Evolutionary conservation across 139 green algal genomes (phyloP).

Genomic region (Pseudopediastrum boryanum): DNA sequence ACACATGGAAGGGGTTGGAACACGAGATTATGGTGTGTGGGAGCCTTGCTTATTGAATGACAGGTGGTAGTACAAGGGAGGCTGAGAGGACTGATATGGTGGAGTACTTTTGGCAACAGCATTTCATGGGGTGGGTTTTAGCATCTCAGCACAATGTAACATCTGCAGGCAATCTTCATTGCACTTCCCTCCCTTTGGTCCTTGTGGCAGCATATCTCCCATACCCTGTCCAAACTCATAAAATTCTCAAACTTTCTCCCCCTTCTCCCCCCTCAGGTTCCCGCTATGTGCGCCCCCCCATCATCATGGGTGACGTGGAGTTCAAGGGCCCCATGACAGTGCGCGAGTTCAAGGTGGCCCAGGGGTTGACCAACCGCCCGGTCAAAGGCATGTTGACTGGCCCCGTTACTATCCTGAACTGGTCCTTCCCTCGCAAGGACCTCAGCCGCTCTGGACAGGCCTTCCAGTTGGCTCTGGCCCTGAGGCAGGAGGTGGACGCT

Average conservation of each 20-base stretch:
- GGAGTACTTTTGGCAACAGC: no score
- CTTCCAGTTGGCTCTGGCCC: conserved; percentile 68
- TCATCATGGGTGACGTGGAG: conserved; percentile 81
- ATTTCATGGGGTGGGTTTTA: no score
- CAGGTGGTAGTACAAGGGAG: no score
- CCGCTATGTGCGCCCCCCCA: conserved; percentile 87
- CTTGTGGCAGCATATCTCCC: neutral
- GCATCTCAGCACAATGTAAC: no score
- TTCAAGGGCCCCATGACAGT: conserved; percentile 79
- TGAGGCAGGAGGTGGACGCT: conserved; percentile 82
- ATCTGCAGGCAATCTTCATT: neutral
- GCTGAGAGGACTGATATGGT: no score
- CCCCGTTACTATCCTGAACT: conserved; percentile 94
- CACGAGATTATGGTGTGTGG: no score
- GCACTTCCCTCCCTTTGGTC: neutral
- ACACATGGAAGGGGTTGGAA: no score
- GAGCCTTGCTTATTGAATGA: no score
- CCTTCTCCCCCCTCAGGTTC: conserved; percentile 68
- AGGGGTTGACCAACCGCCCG: conserved; percentile 74
- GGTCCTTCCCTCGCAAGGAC: conserved; percentile 90
- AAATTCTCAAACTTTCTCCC: neutral
- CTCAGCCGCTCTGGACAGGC: conserved; percentile 59
- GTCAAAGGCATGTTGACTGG: conserved; percentile 96
- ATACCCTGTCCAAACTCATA: neutral
- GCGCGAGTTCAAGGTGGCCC: conserved; percentile 79